Base-by-base conservation (phyloP, 805 yeast genomes). In the Candida chauliodis region DNA sequence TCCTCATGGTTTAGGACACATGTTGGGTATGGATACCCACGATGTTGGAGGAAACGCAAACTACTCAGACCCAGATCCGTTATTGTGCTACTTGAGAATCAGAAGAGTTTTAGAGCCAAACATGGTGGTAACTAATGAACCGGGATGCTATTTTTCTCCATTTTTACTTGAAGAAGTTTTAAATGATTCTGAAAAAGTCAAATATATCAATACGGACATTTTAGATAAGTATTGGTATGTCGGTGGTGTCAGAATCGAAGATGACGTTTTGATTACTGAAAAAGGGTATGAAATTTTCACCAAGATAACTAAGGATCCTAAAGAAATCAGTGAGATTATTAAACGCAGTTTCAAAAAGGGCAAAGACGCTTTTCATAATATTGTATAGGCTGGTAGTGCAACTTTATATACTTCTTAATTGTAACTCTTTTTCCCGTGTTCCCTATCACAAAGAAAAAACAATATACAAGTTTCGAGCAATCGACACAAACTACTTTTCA, bases 211-310 rank as follows among this genome's bases (percentile, higher is more conserved):
- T 51, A 57, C 61, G 46, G 79, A 76, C 0, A 79, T 84, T 5
- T 67, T 91, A 44, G 79, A 85, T 40, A 80, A 77, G 52, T 91
- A 89, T 61, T 77, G 84, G 82, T 76, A 82, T 48, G 78, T 93
- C 40, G 99, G 99, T n/a, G 99, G 99, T 31, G 96, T 91, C 5
- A 78, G 99, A 60, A 88, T 91, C 41, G 99, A 91, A 61, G 99
- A 91, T 56, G 97, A 91, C 55, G 74, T 93, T 29, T 64, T 87
- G 31, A 82, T 91, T 21, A 86, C 95, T 1, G 71, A 71, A 34
- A 66, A 63, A 38, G 98, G 98, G 0, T 78, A 62, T 53, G 95
- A 89, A 53, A 84, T 86, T 50, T 66, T 91, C 38, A 91, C 96
- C 2, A 73, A 75, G 19, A 79, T 91, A 38, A 87, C 97, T 1